phyloP scores from a whole-genome alignment of 2,329 filamentous ascomycete genomes.

The Incumbomyces delicatus region DNA sequence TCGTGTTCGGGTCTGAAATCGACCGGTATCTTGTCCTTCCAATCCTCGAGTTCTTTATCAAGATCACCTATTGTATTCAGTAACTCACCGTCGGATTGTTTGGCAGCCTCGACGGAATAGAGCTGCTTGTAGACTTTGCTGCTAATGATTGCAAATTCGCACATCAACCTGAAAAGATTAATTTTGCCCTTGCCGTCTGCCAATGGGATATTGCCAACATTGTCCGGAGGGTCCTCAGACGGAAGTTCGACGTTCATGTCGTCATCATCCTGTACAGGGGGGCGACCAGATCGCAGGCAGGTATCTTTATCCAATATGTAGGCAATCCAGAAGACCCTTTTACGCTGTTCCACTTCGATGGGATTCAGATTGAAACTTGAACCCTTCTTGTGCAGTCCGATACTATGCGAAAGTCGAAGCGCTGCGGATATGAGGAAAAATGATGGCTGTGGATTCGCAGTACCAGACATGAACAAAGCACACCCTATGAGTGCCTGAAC shows the following conservation, averaged over 20 bases:
- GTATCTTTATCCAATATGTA: conserved; percentile 67
- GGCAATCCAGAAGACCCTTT: conserved; percentile 67
- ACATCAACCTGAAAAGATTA: conserved; percentile 90
- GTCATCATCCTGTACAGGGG: conserved; percentile 64
- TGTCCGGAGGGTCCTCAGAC: conserved; percentile 79
- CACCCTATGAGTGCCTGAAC: conserved; percentile 91
- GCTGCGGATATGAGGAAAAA: conserved; percentile 87
- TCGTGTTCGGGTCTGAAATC: conserved; percentile 97
- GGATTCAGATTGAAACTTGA: conserved; percentile 88
- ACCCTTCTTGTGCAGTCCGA: conserved; percentile 87
- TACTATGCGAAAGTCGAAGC: conserved; percentile 82
- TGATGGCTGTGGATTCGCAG: conserved; percentile 88
- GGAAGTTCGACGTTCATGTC: conserved; percentile 95
- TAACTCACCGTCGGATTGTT: conserved; percentile 83
- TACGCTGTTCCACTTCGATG: conserved; percentile 85
- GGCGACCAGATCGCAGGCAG: conserved; percentile 61
- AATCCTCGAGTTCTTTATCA: conserved; percentile 79
- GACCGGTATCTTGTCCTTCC: conserved; percentile 91
- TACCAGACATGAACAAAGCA: conserved; percentile 88
- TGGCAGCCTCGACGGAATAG: conserved; percentile 85
- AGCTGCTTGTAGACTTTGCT: conserved; percentile 87
- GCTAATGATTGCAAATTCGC: conserved; percentile 81
- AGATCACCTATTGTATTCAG: conserved; percentile 93
- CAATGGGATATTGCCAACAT: conserved; percentile 87
- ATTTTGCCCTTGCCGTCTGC: conserved; percentile 83